These are phyloP conservation scores for Macrophomina pseudophaseolina DNA, from an alignment of 2,329 filamentous ascomycete species.

Conservation along the genomic window DNA sequence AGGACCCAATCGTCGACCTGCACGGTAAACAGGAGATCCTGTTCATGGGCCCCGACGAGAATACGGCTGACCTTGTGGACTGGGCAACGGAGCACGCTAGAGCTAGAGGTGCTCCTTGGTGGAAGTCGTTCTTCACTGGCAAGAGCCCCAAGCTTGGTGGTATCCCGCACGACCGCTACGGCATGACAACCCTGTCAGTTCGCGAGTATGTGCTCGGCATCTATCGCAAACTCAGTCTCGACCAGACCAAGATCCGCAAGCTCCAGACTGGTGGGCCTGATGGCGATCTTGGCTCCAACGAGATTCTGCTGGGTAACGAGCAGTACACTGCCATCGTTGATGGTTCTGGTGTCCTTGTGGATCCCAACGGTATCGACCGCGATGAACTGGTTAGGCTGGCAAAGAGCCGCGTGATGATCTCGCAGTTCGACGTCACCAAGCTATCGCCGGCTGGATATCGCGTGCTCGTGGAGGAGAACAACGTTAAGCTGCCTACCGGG, in stretches of 20 bases:
- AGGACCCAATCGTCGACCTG: conserved; percentile 96
- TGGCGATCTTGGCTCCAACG: conserved; percentile 95
- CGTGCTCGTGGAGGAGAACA: conserved; percentile 88
- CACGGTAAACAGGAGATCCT: conserved; percentile 95
- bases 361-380: conserved; percentile 86
- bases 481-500: conserved; percentile 83
- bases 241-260: conserved; percentile 83
- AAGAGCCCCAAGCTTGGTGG: conserved; percentile 96
- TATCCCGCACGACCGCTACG: conserved; percentile 94
- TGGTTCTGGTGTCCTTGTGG: conserved; percentile 90
- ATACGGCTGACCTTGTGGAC: conserved; percentile 94
- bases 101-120: conserved; percentile 88
- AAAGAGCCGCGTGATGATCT: conserved; percentile 86
- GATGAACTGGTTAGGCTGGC: conserved; percentile 84
- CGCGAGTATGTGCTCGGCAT: conserved; percentile 96
- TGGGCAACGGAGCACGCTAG: conserved; percentile 98
- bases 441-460: conserved; percentile 88
- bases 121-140: conserved; percentile 99
- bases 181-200: conserved; percentile 97
- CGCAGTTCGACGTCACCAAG: conserved; percentile 81
- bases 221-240: conserved; percentile 92
- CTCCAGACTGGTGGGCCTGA: conserved; percentile 98
- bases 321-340: conserved; percentile 97
- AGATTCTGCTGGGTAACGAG: conserved; percentile 94
- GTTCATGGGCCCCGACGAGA: conserved; percentile 99